Base-by-base conservation (phyloP, 2,329 filamentous ascomycete species). In the Alternaria postmessia region DNA sequence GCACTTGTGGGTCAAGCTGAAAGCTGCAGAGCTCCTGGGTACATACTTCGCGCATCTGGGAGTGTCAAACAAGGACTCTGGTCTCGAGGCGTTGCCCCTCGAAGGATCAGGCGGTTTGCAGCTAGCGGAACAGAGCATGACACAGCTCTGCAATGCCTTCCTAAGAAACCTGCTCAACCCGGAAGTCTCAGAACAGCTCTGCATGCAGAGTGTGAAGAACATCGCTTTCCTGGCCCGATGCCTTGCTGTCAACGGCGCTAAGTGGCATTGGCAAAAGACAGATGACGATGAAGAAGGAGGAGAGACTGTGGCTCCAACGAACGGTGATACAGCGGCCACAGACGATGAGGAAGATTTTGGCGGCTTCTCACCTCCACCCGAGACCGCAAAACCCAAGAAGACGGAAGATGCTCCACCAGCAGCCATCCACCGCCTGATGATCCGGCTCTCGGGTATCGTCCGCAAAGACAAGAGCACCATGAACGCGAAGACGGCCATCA, bases 31-130 rank as follows among this genome's bases (percentile, higher is more conserved):
- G 61, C 82, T 98, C 18, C 81, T 94, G 41, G 90, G 90, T 47
- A 83, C 85, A n/a, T 95, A 92, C 78, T 88, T 97, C 68, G 87
- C 89, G 4, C 91, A 97, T 75, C 88, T 96, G 65, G 91, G 91
- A 22, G 85, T 86, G 61, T 85, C 85, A 9, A 88, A 86, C 70
- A 86, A 84, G 44, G 82, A 82, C 30, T 76, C 73, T 30, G 85
- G 84, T 11, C 81, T 88, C 58, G 79, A 79, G 28, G 82, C 81
- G 2, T 77, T 93, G 47, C 87, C 89, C 2, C 80, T 97, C 12
- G 75, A 81, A 42, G 91, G 93, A 22, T 90, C 90, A 2, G 83
- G 89, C 54, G 94, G 93, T 1, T 82, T 97, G 24, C 80, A 84
- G 28, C 81, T 98, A 7, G 84, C 85, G 30, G 84, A 84, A 12